Base-by-base conservation (phyloP, 495 filamentous ascomycete species). In the Daldinia decipiens region DNA sequence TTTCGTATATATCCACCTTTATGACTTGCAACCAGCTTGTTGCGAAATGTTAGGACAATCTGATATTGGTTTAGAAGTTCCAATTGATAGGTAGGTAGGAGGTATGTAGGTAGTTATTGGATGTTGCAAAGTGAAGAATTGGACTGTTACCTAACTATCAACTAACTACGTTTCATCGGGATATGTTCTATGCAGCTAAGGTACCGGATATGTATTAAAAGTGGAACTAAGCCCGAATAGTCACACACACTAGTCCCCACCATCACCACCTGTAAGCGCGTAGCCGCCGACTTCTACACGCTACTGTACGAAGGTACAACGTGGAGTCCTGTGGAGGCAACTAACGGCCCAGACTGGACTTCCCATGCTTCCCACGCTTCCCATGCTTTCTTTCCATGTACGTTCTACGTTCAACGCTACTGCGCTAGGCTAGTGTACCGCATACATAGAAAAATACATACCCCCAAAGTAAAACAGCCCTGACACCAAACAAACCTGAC, bases 241-340 rank as follows among this genome's bases (percentile, higher is more conserved):
- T 43, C 34, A 24, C 24, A 24, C 24, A 21, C 12, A 21, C 52
- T 24, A 13, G n/a, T 45, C 40, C 45, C 51, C 45, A 56, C 43
- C 26, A 24, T 63, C 52, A 62, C 34, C 58, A 62, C 34, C 32
- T 39, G 58, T 74, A 76, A 73, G 71, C 73, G 73, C 70, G 67
- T 76, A 73, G 73, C 73, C 73, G 73, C 73, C 73, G 64, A 53
- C 62, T 27, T 65, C 54, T 40, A 47, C 64, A 75, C 69, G 62
- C 65, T 68, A 72, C 65, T 72, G 68, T 69, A 61, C 21, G 57
- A 66, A 59, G 52, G 62, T 68, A 53, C 70, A 40, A 61, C 51
- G 61, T 70, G 61, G 61, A 65, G 62, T 57, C 56, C 39, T 67
- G 56, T 13, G 56, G 56, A 59, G 38, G 36, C 38, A 45, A 59